Evolutionary conservation across 345 rosid species (phyloP).

Genomic region (Corymbia maculata): DNA sequence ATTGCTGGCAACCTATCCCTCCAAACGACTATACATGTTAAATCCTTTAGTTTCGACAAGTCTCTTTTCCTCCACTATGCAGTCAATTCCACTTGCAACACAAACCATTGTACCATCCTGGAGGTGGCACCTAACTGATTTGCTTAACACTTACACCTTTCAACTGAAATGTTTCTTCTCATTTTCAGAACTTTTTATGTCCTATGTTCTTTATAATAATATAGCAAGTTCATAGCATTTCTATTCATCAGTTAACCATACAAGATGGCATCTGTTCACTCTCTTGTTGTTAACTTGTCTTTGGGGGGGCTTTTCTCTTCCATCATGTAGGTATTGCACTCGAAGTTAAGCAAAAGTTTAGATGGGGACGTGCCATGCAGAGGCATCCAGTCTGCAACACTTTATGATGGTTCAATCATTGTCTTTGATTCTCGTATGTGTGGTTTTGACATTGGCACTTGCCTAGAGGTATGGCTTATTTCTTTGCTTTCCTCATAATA

Average conservation of each 20-base stretch:
- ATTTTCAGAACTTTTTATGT: background rate
- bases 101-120: background rate
- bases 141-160: background rate
- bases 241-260: background rate
- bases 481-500: background rate
- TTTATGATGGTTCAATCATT: constrained; percentile 82
- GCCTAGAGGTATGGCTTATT: constrained; percentile 64
- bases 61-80: background rate
- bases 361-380: constrained; percentile 9
- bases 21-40: background rate
- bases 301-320: background rate
- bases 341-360: constrained; percentile 44
- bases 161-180: background rate
- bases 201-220: background rate
- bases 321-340: constrained; percentile 60
- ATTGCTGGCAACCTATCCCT: background rate
- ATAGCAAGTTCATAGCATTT: background rate
- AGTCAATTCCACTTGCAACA: background rate
- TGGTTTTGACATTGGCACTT: constrained; percentile 75
- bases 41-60: background rate
- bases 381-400: constrained; percentile 50
- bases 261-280: background rate
- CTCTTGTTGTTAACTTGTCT: background rate
- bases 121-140: background rate
- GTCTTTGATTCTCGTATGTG: constrained; percentile 59